These are phyloP conservation scores for Schizosaccharomyces cryophilus DNA, from an alignment of 805 yeast species.

Conservation along the genomic window DNA sequence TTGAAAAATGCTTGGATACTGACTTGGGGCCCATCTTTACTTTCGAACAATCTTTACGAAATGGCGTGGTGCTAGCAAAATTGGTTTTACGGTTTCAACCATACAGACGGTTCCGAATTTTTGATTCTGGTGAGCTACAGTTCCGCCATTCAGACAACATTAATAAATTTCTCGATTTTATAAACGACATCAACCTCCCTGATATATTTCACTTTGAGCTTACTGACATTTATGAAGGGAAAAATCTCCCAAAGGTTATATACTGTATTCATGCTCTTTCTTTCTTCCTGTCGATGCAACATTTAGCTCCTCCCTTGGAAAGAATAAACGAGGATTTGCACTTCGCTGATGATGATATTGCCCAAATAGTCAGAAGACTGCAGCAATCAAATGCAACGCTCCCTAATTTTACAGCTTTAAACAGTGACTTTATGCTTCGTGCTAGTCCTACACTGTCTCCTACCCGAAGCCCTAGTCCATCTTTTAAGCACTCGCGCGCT, in stretches of 20 bases:
- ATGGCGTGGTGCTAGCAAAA: slow-evolving; percentile 71
- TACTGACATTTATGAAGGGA: slow-evolving; percentile 77
- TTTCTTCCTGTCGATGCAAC: slow-evolving; percentile 36
- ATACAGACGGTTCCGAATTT: slow-evolving; percentile 27
- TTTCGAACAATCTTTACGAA: slow-evolving; percentile 41
- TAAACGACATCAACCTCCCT: slow-evolving; percentile 52
- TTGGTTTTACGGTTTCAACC: slow-evolving; percentile 53
- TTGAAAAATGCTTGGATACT: slow-evolving; percentile 37
- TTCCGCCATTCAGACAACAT: slow-evolving; percentile 86
- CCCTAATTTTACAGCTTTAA: slow-evolving; percentile 49
- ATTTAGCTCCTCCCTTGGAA: slow-evolving; percentile 31
- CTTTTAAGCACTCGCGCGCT: neutral
- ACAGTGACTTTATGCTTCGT: slow-evolving; percentile 15
- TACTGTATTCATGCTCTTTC: slow-evolving; percentile 79
- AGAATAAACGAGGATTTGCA: slow-evolving; percentile 36
- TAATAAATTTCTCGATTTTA: slow-evolving; percentile 26
- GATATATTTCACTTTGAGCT: slow-evolving; percentile 65
- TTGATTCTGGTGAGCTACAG: slow-evolving; percentile 34
- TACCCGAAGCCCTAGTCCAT: neutral
- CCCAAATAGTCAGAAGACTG: slow-evolving; percentile 35
- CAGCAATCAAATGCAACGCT: slow-evolving; percentile 40
- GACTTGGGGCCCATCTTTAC: slow-evolving; percentile 31
- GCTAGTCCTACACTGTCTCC: neutral
- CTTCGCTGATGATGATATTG: slow-evolving; percentile 45
- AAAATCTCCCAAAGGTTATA: slow-evolving; percentile 78